These are phyloP conservation scores for Epichloe typhina DNA, from an alignment of 2,329 filamentous ascomycete species.

Conservation along the genomic window DNA sequence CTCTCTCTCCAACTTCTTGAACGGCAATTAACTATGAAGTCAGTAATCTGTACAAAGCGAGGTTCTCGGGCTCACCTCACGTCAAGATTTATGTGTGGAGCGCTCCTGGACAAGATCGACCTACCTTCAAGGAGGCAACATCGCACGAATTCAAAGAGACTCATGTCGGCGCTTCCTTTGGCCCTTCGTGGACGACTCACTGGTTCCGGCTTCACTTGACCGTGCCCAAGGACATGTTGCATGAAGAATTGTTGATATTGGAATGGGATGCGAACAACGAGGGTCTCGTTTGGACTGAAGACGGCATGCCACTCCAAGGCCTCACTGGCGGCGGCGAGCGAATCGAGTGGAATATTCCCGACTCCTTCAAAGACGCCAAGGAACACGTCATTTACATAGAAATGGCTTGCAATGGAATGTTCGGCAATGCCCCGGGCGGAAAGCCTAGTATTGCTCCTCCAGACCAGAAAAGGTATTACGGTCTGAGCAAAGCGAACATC, in stretches of 20 bases:
- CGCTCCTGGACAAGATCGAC: conserved; percentile 64
- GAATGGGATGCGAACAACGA: conserved; percentile 95
- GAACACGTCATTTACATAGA: conserved; percentile 89
- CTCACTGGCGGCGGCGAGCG: conserved; percentile 82
- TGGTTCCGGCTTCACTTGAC: conserved; percentile 84
- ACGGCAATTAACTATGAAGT: neutral
- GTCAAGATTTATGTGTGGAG: conserved; percentile 81
- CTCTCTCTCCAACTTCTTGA: neutral
- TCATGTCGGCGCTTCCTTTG: conserved; percentile 65
- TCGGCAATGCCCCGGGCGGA: conserved; percentile 76
- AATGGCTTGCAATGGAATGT: conserved; percentile 98
- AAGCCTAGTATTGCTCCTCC: conserved; percentile 76
- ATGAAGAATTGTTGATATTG: conserved; percentile 79
- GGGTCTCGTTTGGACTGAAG: conserved; percentile 82
- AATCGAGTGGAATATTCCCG: conserved; percentile 80
- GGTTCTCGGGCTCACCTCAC: conserved; percentile 52
- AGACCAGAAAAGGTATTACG: conserved; percentile 69
- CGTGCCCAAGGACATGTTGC: conserved; percentile 56
- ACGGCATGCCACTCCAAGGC: conserved; percentile 84
- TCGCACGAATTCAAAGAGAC: conserved; percentile 62
- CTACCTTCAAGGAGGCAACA: conserved; percentile 75
- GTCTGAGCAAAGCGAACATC: conserved; percentile 66
- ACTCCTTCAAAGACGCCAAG: conserved; percentile 69
- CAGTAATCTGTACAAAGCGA: conserved; percentile 27
- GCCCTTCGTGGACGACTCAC: conserved; percentile 93